These are phyloP conservation scores for Haberlea rhodopensis DNA, from an alignment of 257 asterid genomes.

Conservation along the genomic window DNA sequence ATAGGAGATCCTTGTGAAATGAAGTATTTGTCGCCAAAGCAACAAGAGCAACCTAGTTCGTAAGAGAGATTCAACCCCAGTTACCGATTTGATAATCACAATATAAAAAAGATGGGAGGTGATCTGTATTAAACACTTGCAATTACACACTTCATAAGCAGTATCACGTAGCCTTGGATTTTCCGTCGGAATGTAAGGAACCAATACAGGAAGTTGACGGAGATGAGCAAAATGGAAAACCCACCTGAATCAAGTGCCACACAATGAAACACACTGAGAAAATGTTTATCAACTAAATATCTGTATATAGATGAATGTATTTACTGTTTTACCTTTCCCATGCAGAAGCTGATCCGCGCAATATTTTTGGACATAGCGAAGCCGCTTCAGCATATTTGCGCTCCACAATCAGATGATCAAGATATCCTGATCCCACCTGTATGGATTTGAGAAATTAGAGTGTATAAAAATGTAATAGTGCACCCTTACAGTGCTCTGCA, in stretches of 20 bases:
- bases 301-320: constrained; percentile 5
- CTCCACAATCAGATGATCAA: constrained; percentile 92
- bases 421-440: constrained; percentile 92
- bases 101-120: constrained; percentile 5
- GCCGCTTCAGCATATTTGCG: constrained; percentile 98
- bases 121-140: constrained; percentile 4
- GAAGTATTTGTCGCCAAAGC: constrained; percentile 89
- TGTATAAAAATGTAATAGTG: constrained; percentile 10
- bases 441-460: constrained; percentile 29
- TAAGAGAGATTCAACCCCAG: constrained; percentile 25
- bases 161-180: constrained; percentile 94
- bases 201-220: constrained; percentile 94
- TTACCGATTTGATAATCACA: constrained; percentile 2
- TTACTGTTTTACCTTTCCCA: constrained; percentile 81
- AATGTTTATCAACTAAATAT: constrained; percentile 13
- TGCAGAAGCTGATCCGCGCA: constrained; percentile 90
- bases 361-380: constrained; percentile 84
- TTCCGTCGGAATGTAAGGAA: constrained; percentile 94
- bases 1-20: constrained; percentile 86
- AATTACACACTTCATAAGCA: constrained; percentile 83
- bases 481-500: constrained; percentile 14
- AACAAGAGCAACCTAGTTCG: constrained; percentile 81
- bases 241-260: constrained; percentile 60
- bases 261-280: constrained; percentile 17
- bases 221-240: constrained; percentile 98